A percentile compares a stretch with the other conserved stretches of the same genome.
phyloP scores from a whole-genome alignment of 495 filamentous ascomycete species.

The Platismatia glauca region DNA sequence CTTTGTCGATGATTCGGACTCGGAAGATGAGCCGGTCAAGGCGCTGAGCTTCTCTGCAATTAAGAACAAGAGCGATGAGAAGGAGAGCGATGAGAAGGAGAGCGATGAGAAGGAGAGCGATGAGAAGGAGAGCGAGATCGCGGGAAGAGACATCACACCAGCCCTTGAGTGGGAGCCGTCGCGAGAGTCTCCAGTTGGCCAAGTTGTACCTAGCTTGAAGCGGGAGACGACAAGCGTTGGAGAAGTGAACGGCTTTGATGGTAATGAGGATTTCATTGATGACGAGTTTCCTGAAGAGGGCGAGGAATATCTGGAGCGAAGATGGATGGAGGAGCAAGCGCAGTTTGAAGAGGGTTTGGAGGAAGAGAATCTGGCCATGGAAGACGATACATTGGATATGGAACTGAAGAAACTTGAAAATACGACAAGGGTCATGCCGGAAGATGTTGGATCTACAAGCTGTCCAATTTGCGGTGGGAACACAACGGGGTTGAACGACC shows the following conservation, averaged over 20 bases:
- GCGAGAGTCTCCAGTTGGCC: background rate
- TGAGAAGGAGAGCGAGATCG: background rate
- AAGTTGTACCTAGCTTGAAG: slow-evolving; percentile 38
- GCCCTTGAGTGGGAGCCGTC: background rate
- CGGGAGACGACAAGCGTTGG: slow-evolving; percentile 49
- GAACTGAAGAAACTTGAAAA: slow-evolving; percentile 5
- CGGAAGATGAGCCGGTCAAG: background rate
- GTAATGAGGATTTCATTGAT: slow-evolving; percentile 47
- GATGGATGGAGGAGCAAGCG: slow-evolving; percentile 55
- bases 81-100: background rate
- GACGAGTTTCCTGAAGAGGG: slow-evolving; percentile 44
- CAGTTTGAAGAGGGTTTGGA: slow-evolving; percentile 47
- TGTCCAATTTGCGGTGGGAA: slow-evolving; percentile 72
- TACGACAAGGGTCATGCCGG: slow-evolving; percentile 20
- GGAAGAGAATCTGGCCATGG: slow-evolving; percentile 31
- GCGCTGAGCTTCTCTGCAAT: background rate
- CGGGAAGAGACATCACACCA: background rate
- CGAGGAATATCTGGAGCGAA: slow-evolving; percentile 53
- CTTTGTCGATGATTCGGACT: slow-evolving; percentile 59
- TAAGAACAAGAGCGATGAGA: too few species aligned
- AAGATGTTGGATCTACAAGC: slow-evolving; percentile 30
- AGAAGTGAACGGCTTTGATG: slow-evolving; percentile 55
- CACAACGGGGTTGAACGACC: slow-evolving; percentile 50
- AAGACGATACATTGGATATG: background rate
- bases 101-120: fast-evolving